Conservation (phyloP, 139 green algal species). For the Spirogloea muscicola region DNA sequence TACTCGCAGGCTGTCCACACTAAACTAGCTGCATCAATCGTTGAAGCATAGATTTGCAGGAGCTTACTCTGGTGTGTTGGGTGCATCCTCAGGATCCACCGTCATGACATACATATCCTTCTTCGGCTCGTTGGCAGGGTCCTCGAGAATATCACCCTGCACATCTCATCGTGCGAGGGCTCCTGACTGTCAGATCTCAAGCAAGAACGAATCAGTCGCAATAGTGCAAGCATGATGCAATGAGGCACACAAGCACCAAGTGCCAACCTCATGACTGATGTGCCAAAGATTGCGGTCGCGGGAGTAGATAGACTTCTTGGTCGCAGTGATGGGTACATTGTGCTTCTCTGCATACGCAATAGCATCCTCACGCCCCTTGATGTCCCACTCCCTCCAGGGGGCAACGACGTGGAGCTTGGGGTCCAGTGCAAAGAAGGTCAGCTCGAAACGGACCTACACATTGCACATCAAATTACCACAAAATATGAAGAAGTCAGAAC, state of each 20-base stretch:
- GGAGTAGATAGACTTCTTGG: slow-evolving; percentile 52
- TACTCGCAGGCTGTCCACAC: too few relatives aligned
- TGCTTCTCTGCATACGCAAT: slow-evolving; percentile 50
- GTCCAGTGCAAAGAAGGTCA: slow-evolving; percentile 92
- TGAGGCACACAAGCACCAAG: not conserved
- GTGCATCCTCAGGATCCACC: slow-evolving; percentile 27
- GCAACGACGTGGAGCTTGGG: slow-evolving; percentile 99
- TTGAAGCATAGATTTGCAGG: too few relatives aligned
- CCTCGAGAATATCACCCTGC: slow-evolving; percentile 33
- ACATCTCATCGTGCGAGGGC: too few relatives aligned
- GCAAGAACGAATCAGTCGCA: too few relatives aligned
- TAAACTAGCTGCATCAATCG: too few relatives aligned
- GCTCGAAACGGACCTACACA: slow-evolving; percentile 54
- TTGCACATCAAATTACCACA: too few relatives aligned
- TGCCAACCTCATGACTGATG: slow-evolving; percentile 43
- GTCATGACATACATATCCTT: slow-evolving; percentile 41
- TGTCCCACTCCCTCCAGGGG: slow-evolving; percentile 94
- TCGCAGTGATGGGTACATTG: slow-evolving; percentile 48
- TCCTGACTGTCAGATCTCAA: too few relatives aligned
- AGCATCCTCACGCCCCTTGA: slow-evolving; percentile 48
- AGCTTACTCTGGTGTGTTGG: slow-evolving; percentile 30
- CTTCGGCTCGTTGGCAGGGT: slow-evolving; percentile 36
- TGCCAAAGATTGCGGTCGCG: slow-evolving; percentile 50
- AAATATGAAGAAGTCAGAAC: too few relatives aligned
- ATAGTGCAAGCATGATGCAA: too few relatives aligned